Conservation (phyloP, 2,329 filamentous ascomycete species). For the Berkeleyomyces rouxiae region DNA sequence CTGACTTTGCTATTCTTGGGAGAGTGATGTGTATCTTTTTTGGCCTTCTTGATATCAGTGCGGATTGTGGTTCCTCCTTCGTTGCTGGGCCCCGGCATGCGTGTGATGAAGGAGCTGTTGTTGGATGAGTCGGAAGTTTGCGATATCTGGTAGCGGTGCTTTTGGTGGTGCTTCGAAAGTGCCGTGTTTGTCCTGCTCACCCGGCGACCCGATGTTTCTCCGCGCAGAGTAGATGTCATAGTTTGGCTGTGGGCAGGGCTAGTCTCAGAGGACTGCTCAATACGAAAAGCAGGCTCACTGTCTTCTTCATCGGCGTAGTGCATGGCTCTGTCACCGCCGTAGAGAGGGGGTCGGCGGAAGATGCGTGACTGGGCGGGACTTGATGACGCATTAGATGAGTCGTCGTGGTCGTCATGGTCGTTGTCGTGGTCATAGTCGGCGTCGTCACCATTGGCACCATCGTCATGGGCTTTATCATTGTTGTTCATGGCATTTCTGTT, state of each 20-base stretch:
- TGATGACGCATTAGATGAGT: constrained; percentile 32
- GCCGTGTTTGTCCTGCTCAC: neutral
- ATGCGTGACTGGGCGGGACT: constrained; percentile 41
- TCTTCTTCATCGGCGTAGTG: constrained; percentile 37
- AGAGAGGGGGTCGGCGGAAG: constrained; percentile 37
- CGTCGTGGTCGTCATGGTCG: constrained; percentile 25
- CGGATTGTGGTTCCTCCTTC: constrained; percentile 25
- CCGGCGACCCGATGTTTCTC: constrained; percentile 23
- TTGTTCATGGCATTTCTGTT: neutral
- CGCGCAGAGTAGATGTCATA: constrained; percentile 35
- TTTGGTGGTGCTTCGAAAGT: constrained; percentile 14
- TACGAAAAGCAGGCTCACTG: constrained; percentile 38
- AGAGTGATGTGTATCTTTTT: constrained; percentile 39
- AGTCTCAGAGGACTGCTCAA: constrained; percentile 21
- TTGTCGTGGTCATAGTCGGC: constrained; percentile 21
- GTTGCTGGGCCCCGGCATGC: constrained; percentile 19
- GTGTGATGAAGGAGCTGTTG: constrained; percentile 32
- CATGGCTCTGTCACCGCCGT: constrained; percentile 17
- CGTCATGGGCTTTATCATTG: neutral
- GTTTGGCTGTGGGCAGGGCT: constrained; percentile 16
- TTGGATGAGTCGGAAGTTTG: constrained; percentile 48
- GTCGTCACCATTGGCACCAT: neutral
- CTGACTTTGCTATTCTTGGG: constrained; percentile 31
- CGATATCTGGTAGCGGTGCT: constrained; percentile 27
- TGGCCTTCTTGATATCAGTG: constrained; percentile 44